Percentiles rank a stretch among this genome's conserved stretches.
Conservation (phyloP, 768 basidiomycete species). For the Auricularia auricula-judae region DNA sequence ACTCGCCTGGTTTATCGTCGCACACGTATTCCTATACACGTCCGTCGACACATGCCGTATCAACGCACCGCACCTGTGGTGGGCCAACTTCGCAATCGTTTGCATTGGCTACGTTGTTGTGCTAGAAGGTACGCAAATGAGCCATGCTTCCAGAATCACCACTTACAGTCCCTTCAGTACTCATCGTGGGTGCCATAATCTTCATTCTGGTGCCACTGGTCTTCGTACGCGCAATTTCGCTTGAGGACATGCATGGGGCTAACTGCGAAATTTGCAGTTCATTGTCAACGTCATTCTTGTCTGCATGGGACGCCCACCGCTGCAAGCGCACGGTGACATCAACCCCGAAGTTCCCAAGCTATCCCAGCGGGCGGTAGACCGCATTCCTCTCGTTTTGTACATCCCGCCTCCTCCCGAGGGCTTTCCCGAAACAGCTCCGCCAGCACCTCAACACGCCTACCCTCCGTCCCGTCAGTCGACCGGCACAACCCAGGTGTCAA, state of each 20-base stretch:
- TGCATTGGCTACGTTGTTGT: conserved; percentile 70
- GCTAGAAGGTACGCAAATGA: conserved; percentile 26
- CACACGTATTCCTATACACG: conserved; percentile 70
- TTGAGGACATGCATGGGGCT: neutral
- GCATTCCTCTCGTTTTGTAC: conserved; percentile 76
- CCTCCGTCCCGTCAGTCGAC: conserved; percentile 39
- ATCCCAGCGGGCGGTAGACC: conserved; percentile 57
- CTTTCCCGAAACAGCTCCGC: conserved; percentile 16
- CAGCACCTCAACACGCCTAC: conserved; percentile 41
- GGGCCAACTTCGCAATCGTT: conserved; percentile 71
- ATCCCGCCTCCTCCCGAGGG: conserved; percentile 67
- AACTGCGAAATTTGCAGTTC: conserved; percentile 29
- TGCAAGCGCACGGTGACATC: conserved; percentile 63
- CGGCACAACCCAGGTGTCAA: conserved; percentile 2
- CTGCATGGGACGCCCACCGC: conserved; percentile 68
- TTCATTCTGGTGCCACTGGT: conserved; percentile 71
- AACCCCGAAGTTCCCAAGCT: conserved; percentile 72
- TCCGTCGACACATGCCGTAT: conserved; percentile 62
- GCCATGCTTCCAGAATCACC: neutral
- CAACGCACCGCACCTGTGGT: conserved; percentile 75
- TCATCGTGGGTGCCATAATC: conserved; percentile 64
- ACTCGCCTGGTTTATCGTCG: conserved; percentile 73
- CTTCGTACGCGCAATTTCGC: conserved; percentile 42
- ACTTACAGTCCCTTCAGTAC: conserved; percentile 22
- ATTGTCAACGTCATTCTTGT: conserved; percentile 71